Evolutionary conservation across 768 basidiomycete species (phyloP).

Genomic region (Mrakia gelida): DNA sequence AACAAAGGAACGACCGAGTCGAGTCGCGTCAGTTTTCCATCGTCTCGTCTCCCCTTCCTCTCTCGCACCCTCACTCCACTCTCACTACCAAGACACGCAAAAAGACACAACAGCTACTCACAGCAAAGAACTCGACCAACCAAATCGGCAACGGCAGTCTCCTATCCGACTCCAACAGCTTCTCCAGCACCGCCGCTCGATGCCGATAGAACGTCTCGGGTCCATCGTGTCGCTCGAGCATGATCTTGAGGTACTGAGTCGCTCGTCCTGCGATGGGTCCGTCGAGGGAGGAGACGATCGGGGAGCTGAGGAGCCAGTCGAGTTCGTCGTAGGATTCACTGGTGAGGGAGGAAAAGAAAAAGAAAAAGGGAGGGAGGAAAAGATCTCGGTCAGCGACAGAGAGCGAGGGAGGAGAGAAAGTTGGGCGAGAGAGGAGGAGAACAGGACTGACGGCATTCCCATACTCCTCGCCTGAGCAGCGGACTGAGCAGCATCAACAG

Average conservation of each 20-base stretch:
- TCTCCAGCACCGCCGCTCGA: conserved; percentile 69
- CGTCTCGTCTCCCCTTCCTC: background rate
- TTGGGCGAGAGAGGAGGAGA: background rate
- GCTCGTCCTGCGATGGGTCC: conserved; percentile 74
- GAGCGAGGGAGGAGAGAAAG: background rate
- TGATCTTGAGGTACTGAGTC: conserved; percentile 80
- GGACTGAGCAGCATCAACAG: conserved; percentile 21
- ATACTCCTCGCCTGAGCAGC: conserved; percentile 22
- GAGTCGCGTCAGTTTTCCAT: conserved; percentile 46
- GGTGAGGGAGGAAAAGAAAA: conserved; percentile 21
- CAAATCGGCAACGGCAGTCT: conserved; percentile 65
- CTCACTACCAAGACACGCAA: background rate
- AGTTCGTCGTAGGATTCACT: conserved; percentile 61
- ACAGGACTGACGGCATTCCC: conserved; percentile 22
- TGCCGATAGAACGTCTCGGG: conserved; percentile 68
- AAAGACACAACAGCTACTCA: conserved; percentile 31
- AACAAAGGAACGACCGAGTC: conserved; percentile 27
- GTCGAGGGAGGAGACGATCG: conserved; percentile 71
- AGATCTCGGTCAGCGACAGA: background rate
- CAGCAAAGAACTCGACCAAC: conserved; percentile 64
- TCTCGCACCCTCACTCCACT: background rate
- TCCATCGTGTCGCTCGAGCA: conserved; percentile 72
- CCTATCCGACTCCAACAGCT: conserved; percentile 64
- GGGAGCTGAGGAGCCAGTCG: conserved; percentile 76
- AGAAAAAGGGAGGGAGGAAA: conserved; percentile 29